Percentiles rank a stretch among this genome's conserved stretches.
phyloP scores from a whole-genome alignment of 1,139 yeast species.

The Komagataea norvegica region DNA sequence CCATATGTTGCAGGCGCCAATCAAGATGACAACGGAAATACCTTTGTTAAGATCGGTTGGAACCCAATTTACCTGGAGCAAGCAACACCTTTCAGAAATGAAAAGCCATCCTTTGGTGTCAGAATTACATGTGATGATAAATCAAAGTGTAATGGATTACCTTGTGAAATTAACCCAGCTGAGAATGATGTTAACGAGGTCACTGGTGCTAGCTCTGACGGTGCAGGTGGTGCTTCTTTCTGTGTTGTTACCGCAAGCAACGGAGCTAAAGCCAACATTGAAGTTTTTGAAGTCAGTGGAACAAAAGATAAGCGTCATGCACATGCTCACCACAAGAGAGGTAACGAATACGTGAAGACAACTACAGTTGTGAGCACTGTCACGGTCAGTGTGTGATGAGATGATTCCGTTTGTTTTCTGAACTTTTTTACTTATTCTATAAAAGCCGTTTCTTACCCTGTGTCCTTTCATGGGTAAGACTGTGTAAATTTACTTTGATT shows the following conservation, averaged over 20 bases:
- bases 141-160: slow-evolving; percentile 64
- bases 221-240: slow-evolving; percentile 67
- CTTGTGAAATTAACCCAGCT: slow-evolving; percentile 76
- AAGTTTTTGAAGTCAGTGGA: slow-evolving; percentile 49
- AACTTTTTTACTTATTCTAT: too few species aligned
- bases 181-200: slow-evolving; percentile 54
- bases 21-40: slow-evolving; percentile 60
- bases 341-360: slow-evolving; percentile 4
- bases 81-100: slow-evolving; percentile 45
- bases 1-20: slow-evolving; percentile 93
- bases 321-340: slow-evolving; percentile 11
- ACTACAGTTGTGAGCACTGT: slow-evolving; percentile 8
- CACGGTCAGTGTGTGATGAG: slow-evolving; percentile 1
- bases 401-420: too few species aligned
- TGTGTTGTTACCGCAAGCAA: slow-evolving; percentile 78
- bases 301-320: slow-evolving; percentile 12
- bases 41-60: slow-evolving; percentile 85
- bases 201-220: slow-evolving; percentile 32
- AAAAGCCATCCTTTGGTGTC: slow-evolving; percentile 64
- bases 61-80: slow-evolving; percentile 76
- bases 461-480: too few species aligned
- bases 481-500: too few species aligned
- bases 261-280: slow-evolving; percentile 63
- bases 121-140: slow-evolving; percentile 68
- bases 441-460: too few species aligned